A percentile compares a stretch with the other conserved stretches of the same genome.
These are phyloP conservation scores for Fusarium staphyleae DNA, from an alignment of 2,329 filamentous ascomycete species.

Conservation along the genomic window DNA sequence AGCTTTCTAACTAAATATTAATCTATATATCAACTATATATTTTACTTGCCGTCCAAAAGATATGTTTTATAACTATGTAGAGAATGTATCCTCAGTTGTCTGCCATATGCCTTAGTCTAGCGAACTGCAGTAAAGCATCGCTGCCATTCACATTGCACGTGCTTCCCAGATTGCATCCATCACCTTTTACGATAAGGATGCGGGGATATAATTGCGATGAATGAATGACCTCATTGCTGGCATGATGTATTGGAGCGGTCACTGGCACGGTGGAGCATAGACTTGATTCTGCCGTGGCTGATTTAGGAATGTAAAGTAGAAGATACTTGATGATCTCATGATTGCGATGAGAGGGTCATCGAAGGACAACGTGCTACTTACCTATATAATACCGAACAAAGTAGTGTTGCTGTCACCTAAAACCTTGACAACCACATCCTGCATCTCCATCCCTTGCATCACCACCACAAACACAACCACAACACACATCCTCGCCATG, in stretches of 20 bases:
- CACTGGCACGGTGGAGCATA: too few relatives aligned
- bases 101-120: too few relatives aligned
- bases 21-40: too few relatives aligned
- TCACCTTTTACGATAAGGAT: background rate
- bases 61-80: too few relatives aligned
- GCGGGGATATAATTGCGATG: background rate
- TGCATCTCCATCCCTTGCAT: background rate
- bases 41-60: too few relatives aligned
- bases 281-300: background rate
- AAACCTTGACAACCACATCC: background rate
- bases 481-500: conserved; percentile 1
- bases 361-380: background rate
- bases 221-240: conserved; percentile 14
- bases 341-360: background rate
- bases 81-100: too few relatives aligned
- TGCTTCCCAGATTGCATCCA: too few relatives aligned
- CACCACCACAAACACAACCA: background rate
- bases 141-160: too few relatives aligned
- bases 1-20: too few relatives aligned
- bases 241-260: background rate
- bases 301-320: background rate
- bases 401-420: background rate
- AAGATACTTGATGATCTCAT: too few relatives aligned
- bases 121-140: too few relatives aligned
- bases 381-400: background rate